Conservation (phyloP, 495 filamentous ascomycete genomes). For the Daldinia vernicosa region DNA sequence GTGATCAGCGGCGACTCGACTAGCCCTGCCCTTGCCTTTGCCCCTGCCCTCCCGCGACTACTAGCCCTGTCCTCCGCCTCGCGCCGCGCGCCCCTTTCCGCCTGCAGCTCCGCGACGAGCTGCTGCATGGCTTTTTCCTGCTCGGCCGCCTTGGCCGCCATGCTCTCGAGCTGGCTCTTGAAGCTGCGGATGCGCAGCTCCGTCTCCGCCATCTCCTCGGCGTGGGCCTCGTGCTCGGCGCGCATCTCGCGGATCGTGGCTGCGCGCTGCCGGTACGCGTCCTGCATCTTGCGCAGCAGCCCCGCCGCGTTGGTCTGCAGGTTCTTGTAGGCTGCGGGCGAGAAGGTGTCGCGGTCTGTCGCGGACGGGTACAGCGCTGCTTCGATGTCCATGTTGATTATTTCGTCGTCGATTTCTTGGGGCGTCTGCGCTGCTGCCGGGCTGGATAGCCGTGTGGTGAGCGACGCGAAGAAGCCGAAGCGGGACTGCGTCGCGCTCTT, state of each 20-base stretch:
- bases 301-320: slow-evolving; percentile 72
- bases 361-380: slow-evolving; percentile 64
- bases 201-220: slow-evolving; percentile 80
- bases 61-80: slow-evolving; percentile 56
- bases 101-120: slow-evolving; percentile 69
- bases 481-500: slow-evolving; percentile 54
- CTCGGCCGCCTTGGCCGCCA: slow-evolving; percentile 72
- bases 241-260: slow-evolving; percentile 65
- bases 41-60: slow-evolving; percentile 53
- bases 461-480: slow-evolving; percentile 48
- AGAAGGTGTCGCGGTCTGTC: slow-evolving; percentile 59
- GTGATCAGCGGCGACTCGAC: slow-evolving; percentile 46
- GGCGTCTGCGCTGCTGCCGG: slow-evolving; percentile 35
- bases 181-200: slow-evolving; percentile 70
- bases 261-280: slow-evolving; percentile 72
- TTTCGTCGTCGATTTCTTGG: slow-evolving; percentile 61
- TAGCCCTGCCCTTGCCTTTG: too few relatives aligned
- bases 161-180: slow-evolving; percentile 78
- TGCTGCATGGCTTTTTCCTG: slow-evolving; percentile 71
- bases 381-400: slow-evolving; percentile 70
- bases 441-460: slow-evolving; percentile 53
- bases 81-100: slow-evolving; percentile 64
- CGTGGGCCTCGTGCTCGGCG: slow-evolving; percentile 70
- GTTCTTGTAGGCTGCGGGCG: slow-evolving; percentile 73
- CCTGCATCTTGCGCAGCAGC: slow-evolving; percentile 71